Evolutionary conservation across 306 rosid genomes (phyloP).

Genomic region (Potentilla sterilis): DNA sequence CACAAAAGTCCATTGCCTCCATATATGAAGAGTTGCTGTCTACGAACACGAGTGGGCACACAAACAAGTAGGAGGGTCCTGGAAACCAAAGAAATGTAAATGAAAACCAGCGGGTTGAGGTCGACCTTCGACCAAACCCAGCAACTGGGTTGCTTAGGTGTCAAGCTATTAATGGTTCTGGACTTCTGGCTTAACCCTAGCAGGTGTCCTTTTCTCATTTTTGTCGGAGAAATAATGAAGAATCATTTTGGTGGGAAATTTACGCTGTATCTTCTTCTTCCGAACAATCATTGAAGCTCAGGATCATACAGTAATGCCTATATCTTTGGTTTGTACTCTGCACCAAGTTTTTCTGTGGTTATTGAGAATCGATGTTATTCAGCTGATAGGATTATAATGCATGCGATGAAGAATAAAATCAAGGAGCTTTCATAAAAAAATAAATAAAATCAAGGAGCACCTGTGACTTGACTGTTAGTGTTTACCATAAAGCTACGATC

Average conservation of each 20-base stretch:
- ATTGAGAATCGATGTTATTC: not conserved
- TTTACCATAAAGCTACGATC: not conserved
- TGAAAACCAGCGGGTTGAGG: constrained; percentile 8
- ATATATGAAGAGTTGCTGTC: not conserved
- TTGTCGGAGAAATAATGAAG: not conserved
- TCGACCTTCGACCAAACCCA: not conserved
- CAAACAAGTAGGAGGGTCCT: constrained; percentile 7
- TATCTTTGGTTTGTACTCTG: not conserved
- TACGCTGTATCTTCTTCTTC: constrained; percentile 4
- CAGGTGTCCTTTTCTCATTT: not conserved
- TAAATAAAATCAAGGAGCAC: not conserved
- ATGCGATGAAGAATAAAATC: not conserved
- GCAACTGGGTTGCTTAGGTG: constrained; percentile 3
- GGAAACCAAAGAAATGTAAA: not conserved
- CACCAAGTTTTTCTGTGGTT: not conserved
- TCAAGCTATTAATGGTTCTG: not conserved
- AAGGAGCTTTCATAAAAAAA: too few relatives aligned
- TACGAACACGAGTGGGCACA: not conserved
- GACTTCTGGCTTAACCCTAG: not conserved
- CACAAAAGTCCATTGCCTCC: not conserved
- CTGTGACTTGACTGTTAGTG: not conserved
- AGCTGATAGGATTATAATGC: not conserved
- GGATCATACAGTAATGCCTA: not conserved
- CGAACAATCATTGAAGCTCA: not conserved
- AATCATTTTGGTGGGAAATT: constrained; percentile 1